Evolutionary conservation across 2,329 filamentous ascomycete genomes (phyloP), one percentile per base, ranked within the genome.

Genomic region (Emericellopsis atlantica): DNA sequence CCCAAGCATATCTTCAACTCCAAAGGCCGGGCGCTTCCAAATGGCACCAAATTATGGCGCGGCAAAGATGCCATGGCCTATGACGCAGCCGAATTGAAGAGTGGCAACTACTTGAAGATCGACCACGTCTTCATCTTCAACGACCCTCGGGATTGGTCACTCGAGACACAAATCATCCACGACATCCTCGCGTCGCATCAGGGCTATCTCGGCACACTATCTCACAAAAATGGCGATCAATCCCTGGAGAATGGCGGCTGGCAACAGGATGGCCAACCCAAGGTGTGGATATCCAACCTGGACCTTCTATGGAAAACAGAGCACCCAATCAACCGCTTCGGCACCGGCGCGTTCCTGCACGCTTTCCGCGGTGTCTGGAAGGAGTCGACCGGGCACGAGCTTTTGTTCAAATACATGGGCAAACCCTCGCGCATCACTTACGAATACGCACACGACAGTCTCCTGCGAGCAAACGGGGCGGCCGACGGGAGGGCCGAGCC

Each of bases 91-190:
- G 32, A 36, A 24, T 36, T 35, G n/a, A 26, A 34, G 40, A 18
- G 21, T 6, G 33, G 40, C 22, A 34, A 39, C 32, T 21, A 68
- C 9, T 70, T 90, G 37, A 88, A 86, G 51, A 82, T 98, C 49
- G 87, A 94, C 54, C 88, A 89, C 23, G 77, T 96, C 23, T 83
- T 96, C 53, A 83, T 95, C 6, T 95, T 90, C 71, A 94, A 95
- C 58, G 92, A 96, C 60, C 89, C 92, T 4, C 77, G 92, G 42
- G 92, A 98, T 65, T 98, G 92, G 92, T 88, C 84, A 1, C 72
- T 95, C 9, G 90, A 96, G 58, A 78, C 79, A 3, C 84, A 94
- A 55, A 66, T 96, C 50, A 82, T 96, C 43, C 55, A 83, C 41
- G 92, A 98, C 59, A 65, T 95, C 10, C 66, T 96, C 6, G 70